Evolutionary conservation across 164 flowering plant genomes (phyloP), one percentile per base, ranked within the genome.

Genomic region (Tetracentron sinense): DNA sequence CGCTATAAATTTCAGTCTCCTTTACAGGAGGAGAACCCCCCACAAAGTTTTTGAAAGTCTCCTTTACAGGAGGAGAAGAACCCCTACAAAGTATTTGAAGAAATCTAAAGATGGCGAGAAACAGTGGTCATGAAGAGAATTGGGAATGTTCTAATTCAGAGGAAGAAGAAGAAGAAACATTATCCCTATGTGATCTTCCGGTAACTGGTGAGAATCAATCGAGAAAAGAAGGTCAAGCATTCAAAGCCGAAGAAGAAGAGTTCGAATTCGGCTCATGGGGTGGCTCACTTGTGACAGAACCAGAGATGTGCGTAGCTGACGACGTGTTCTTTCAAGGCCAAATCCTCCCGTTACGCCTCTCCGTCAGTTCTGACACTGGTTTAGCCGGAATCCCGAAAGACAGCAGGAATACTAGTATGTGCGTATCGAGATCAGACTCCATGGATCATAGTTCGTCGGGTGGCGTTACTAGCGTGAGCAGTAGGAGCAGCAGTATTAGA

Each of bases 281-380:
- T 19, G 75, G 76, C 21, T 55, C 74, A 17, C 19, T 62, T 44
- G 53, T 62, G 14, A 49, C 62, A 12, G 79, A 75, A 52, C 52
- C 77, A 7, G 80, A 82, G 38, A 84, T 86, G 89, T 84, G 94
- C 44, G 78, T 77, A 0, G 97, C 94, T 0, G 97, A 90, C 54
- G 92, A 88, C 17, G 81, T 90, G 12, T 87, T 90, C 77, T 87
- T 77, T 62, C 66, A 73, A 38, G 96, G 96, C 29, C 87, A 82
- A 73, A 79, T 90, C 16, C 81, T 88, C 16, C 97, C 97, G 0
- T 52, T 82, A n/a, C 84, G 92, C 17, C 81, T 72, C 58, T 87
- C 96, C 0, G 67, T 79, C 12, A 75, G 81, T 62, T 83, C 84
- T 1, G 86, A 80, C 2, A 66, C 17, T 47, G 78, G 81, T 6